These are phyloP conservation scores for Suhomyces bribrorum DNA, from an alignment of 1,139 yeast genomes.

Conservation along the genomic window DNA sequence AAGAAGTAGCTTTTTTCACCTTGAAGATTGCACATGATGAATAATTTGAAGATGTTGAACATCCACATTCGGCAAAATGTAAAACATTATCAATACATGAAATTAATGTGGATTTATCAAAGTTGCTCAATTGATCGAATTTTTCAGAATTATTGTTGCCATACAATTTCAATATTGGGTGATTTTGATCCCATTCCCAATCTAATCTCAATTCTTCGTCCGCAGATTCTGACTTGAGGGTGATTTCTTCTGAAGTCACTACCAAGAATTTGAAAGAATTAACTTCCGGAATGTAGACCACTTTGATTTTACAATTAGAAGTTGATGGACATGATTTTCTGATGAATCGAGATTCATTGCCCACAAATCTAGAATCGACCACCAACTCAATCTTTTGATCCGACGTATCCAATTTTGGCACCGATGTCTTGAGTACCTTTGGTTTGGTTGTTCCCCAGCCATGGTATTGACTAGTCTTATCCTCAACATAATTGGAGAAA, in stretches of 20 bases:
- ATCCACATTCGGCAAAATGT: conserved; percentile 62
- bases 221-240: conserved; percentile 25
- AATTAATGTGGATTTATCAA: conserved; percentile 55
- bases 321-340: conserved; percentile 65
- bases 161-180: conserved; percentile 66
- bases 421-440: conserved; percentile 56
- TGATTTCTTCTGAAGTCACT: conserved; percentile 56
- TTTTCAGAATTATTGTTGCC: conserved; percentile 31
- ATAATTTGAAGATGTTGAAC: conserved; percentile 48
- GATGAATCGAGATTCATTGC: conserved; percentile 74
- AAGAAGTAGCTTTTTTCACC: conserved; percentile 61
- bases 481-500: conserved; percentile 60
- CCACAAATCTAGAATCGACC: conserved; percentile 77
- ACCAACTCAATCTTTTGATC: conserved; percentile 48
- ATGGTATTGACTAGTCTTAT: conserved; percentile 73
- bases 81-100: conserved; percentile 62
- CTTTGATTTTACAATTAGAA: conserved; percentile 69
- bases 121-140: conserved; percentile 51
- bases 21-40: conserved; percentile 57
- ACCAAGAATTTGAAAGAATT: conserved; percentile 56
- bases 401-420: conserved; percentile 25
- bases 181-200: conserved; percentile 87
- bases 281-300: conserved; percentile 50
- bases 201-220: conserved; percentile 67
- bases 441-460: conserved; percentile 87